These are phyloP conservation scores for Parachaetomium inaequale DNA, from an alignment of 495 filamentous ascomycete species.

Conservation along the genomic window DNA sequence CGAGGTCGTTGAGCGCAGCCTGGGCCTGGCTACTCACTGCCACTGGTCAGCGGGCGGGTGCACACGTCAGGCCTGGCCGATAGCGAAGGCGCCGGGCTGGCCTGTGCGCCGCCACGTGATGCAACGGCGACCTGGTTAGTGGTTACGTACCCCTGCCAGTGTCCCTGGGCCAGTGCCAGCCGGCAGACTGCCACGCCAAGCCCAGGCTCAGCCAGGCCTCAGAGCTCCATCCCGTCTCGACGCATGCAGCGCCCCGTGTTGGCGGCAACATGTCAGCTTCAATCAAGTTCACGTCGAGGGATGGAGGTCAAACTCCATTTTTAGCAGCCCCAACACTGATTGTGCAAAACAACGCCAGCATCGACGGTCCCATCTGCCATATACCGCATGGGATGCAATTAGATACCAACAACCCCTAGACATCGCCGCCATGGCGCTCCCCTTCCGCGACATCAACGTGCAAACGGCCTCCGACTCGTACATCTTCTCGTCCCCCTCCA, in stretches of 20 bases:
- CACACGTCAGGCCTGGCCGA: conserved; percentile 29
- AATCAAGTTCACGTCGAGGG: background rate
- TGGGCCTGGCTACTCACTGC: conserved; percentile 21
- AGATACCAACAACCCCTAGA: background rate
- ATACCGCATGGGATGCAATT: background rate
- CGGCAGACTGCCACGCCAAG: too few relatives aligned
- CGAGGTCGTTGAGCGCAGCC: conserved; percentile 21
- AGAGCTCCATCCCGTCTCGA: conserved; percentile 13
- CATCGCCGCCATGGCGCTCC: conserved; percentile 54
- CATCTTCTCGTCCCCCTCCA: conserved; percentile 93
- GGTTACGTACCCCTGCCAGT: background rate
- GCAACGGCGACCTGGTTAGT: conserved; percentile 9
- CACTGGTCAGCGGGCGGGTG: conserved; percentile 21
- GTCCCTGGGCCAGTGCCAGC: conserved; percentile 5
- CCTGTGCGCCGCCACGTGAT: conserved; percentile 30
- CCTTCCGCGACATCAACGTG: conserved; percentile 95
- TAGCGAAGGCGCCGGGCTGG: conserved; percentile 16
- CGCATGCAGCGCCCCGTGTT: conserved; percentile 18
- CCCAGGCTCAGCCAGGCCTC: too few relatives aligned
- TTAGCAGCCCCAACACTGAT: background rate
- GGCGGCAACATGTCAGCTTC: conserved; percentile 16
- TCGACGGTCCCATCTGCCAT: background rate
- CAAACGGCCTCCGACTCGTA: conserved; percentile 87
- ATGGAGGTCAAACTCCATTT: background rate
- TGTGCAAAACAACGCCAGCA: background rate